Evolutionary conservation across 1,284 basidiomycete genomes (phyloP).

Genomic region (Austroboletus niveus): DNA sequence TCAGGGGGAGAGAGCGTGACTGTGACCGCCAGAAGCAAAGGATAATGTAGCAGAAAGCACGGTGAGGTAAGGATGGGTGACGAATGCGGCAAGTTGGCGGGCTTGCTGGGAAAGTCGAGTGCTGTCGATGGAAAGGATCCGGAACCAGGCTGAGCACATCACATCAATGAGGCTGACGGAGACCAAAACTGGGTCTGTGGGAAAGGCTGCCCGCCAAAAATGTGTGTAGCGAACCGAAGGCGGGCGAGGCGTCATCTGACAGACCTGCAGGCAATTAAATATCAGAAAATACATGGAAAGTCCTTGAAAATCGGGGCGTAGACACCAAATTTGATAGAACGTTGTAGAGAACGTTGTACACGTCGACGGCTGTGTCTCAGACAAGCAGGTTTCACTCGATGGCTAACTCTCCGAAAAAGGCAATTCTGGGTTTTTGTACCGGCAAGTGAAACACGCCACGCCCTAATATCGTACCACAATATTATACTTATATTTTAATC

Average conservation of each 20-base stretch:
- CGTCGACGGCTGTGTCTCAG: not conserved
- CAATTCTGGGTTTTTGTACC: not conserved
- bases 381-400: no score
- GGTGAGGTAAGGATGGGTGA: no score
- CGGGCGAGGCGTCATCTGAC: not conserved
- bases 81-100: no score
- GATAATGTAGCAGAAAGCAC: not conserved
- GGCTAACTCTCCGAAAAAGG: not conserved
- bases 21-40: not conserved
- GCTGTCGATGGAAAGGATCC: no score
- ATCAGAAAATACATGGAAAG: no score
- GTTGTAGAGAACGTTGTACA: not conserved
- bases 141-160: no score
- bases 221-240: not conserved
- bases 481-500: no score
- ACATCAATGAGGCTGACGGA: conserved; percentile 10
- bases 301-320: no score
- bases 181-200: not conserved
- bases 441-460: conserved; percentile 19
- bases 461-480: conserved; percentile 21
- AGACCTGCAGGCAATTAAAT: no score
- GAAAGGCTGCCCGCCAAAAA: not conserved
- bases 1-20: no score
- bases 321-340: not conserved
- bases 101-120: no score